These are phyloP conservation scores for Cucumis hystrix DNA, from an alignment of 306 rosid genomes.

Conservation along the genomic window DNA sequence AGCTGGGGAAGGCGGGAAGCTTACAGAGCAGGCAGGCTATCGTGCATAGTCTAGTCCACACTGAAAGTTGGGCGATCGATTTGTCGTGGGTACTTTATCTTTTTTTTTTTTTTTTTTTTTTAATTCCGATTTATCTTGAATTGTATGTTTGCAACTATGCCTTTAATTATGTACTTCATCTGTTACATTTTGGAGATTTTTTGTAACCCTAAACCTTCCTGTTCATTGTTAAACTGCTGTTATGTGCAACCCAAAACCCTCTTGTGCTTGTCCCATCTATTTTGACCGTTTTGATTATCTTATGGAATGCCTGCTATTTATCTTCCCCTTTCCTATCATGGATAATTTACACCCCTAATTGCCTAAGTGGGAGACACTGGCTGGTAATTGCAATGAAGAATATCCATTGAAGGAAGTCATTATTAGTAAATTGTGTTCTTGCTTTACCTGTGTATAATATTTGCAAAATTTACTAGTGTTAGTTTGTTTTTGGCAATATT, in stretches of 20 bases:
- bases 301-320: neutral
- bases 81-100: slow-evolving; percentile 59
- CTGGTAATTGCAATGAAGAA: neutral
- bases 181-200: neutral
- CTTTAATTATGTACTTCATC: neutral
- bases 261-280: neutral
- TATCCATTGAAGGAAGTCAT: neutral
- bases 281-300: neutral
- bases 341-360: neutral
- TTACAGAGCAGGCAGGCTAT: slow-evolving; percentile 80
- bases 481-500: neutral
- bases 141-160: neutral
- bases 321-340: neutral
- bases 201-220: neutral
- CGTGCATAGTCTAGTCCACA: slow-evolving; percentile 74
- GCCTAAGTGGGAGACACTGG: neutral
- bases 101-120: neutral
- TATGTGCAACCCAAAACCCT: no score
- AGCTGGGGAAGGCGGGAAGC: slow-evolving; percentile 91
- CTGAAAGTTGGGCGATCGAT: slow-evolving; percentile 90
- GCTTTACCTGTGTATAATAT: neutral
- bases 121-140: neutral
- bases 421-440: neutral
- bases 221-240: neutral
- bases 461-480: neutral